Base-by-base conservation (phyloP, 176 grass and related monocot species). In the Oryza coarctata region DNA sequence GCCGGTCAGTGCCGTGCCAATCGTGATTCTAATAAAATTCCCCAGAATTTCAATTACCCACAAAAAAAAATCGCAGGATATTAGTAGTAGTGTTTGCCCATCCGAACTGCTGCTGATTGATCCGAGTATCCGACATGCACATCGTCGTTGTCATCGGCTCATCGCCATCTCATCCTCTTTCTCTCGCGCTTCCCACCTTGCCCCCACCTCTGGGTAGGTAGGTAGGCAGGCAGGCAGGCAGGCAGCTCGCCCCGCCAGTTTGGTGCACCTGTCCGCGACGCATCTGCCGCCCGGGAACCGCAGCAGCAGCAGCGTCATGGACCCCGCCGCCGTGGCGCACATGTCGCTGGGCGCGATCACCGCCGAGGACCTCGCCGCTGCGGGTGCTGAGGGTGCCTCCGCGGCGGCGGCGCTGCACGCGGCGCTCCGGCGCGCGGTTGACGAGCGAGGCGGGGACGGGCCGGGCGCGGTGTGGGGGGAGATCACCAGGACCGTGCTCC, bases 281-380 rank as follows among this genome's bases (percentile, higher is more conserved):
- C 32, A 60, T 77, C 65, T 10, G 61, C 34, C n/a, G n/a, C n/a
- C n/a, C 63, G 18, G 72, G 18, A 32, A 31, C 7, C 39, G 41
- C 78, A 31, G 27, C 65, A 73, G 12, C 20, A 49, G 34, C 22
- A 64, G 20, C 14, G 20, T 9, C 85, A 84, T 55, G 50, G 50
- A 6, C 20, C 50, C 60, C 9, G 35, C 74, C 47, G 31, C 63
- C 77, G 73, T 73, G 86, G 82, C 83, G 78, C 88, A 91, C 90
- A 82, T 81, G 82, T 84, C 86, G 14, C 71, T 95, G 63, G 87
- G 67, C 18, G 76, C 73, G 82, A 90, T 95, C 79, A 89, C 88
- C 68, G 84, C 45, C 63, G 92, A 66, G 71, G 93, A 93, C 75
- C 90, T 95, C 63, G 65, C 82, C 5, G 95, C 90, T 82, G 95